phyloP scores from a whole-genome alignment of 306 rosid genomes.

The Gastrolobium villosum region DNA sequence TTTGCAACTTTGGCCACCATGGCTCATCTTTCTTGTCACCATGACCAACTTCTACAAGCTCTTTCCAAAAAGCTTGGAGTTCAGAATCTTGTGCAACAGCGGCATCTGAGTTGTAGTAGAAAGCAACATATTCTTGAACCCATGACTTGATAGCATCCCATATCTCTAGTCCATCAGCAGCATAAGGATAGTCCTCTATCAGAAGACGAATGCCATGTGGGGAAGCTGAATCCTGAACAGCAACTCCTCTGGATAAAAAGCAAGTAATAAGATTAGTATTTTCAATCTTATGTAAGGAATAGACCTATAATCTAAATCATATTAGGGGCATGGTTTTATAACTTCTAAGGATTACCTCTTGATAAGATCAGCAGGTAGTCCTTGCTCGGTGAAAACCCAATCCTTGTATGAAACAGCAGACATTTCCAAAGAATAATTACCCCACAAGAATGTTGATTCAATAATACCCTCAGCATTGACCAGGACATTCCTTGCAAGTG shows the following conservation, averaged over 20 bases:
- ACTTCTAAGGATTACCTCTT: conserved; percentile 48
- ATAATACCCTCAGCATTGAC: conserved; percentile 59
- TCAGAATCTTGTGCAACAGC: conserved; percentile 51
- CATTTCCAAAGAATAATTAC: conserved; percentile 48
- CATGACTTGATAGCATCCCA: conserved; percentile 39
- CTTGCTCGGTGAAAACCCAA: conserved; percentile 56
- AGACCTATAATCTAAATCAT: neutral
- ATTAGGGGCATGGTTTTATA: neutral
- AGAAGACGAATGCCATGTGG: conserved; percentile 58
- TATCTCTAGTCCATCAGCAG: too few relatives aligned
- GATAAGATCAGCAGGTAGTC: conserved; percentile 52
- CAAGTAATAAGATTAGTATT: conserved; percentile 6
- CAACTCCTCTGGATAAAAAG: conserved; percentile 60
- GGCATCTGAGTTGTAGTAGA: conserved; percentile 53
- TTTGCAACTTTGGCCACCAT: conserved; percentile 32
- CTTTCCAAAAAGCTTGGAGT: conserved; percentile 68
- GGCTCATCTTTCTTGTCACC: conserved; percentile 57
- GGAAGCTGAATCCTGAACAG: conserved; percentile 53
- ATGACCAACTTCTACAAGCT: conserved; percentile 54
- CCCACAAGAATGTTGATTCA: conserved; percentile 54
- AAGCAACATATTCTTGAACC: conserved; percentile 56
- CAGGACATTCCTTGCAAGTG: conserved; percentile 50
- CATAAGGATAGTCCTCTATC: conserved; percentile 58
- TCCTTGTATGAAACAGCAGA: conserved; percentile 52
- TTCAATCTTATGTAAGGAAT: neutral